Base-by-base conservation (phyloP, 768 basidiomycete species). In the Fibroporia radiculosa region DNA sequence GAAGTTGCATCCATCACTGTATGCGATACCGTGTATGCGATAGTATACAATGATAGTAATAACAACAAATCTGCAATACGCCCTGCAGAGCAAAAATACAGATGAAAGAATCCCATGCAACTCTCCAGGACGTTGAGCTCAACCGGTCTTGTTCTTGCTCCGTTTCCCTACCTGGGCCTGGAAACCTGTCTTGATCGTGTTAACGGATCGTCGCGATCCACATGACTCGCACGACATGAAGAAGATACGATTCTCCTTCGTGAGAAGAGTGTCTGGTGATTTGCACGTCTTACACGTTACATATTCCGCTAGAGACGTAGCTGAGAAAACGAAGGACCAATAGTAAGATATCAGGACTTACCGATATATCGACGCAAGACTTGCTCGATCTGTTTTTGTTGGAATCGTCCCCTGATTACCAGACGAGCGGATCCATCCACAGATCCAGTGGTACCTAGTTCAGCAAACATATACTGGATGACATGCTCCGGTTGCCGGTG, bases 251-350 rank as follows among this genome's bases (percentile, higher is more conserved):
- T 96, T 96, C 69, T 98, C 93, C 67, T 98, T 99, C 23, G 86
- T 84, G 28, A 99, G 78, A 16, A 96, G 78, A 2, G 96, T 99
- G 64, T 99, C 96, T 35, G 90, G 90, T 1, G 95, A 97, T 70
- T 97, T 99, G 77, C 96, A 99, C 31, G 93, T 98, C 68, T 96
- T 95, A 79, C 96, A 99, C 29, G 93, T 93, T 49, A 97, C 95
- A 66, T 97, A 98, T 70, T 97, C 93, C 49, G 95, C 93, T 95
- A 53, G 11, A 48, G 33, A 29, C 18, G 18, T 33, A 25, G 25
- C 26, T 40, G 16, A 32, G 19, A 33, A 33, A 32, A 34, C 20
- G 25, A 16, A 6, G 4, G 10, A 41, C 10, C 13, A 8, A 13
- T 16, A 8, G 34, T 28, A 16, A 41, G 8, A 23, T 14, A 0